Base-by-base conservation (phyloP, 1,284 basidiomycete species). In the Hemileia vastatrix region DNA sequence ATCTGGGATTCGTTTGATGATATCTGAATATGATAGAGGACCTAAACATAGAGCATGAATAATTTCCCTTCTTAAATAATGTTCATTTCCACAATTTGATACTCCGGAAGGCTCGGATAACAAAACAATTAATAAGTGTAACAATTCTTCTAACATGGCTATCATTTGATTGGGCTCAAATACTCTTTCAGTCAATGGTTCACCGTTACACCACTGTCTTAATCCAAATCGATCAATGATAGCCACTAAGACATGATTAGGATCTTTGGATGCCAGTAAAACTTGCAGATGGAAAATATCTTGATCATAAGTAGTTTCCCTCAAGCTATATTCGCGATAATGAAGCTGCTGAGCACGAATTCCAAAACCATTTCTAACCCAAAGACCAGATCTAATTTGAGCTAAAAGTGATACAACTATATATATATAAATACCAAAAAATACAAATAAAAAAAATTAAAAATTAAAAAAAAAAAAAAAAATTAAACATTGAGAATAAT, bases 291-390 rank as follows among this genome's bases (percentile, higher is more conserved):
- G 83, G 80, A 87, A 95, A 27, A 98, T 80, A 69, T 98, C 94
- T 75, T 97, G 92, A 76, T 98, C 94, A 75, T 94, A 93, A 73
- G 94, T 97, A 8, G 91, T 83, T 76, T 97, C 95, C 27, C 94
- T 86, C 58, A 97, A 83, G 81, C 88, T 88, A 74, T 91, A 91
- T 75, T 98, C 94, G 47, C 92, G 87, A 76, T 98, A 99, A 76
- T 98, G 93, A 60, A 94, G 81, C n/a, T 93, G 82, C 75, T 98
- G 95, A 0, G 90, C 90, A 1, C 94, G 86, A 68, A 98, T 93
- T 4, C 88, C 88, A 69, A 92, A 90, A 1, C 95, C 95, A 69
- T 99, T 99, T 57, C 94, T 86, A 3, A 96, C 93, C 95, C 95
- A 99, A 19, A 97, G 81, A 2, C 93, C 92, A 1, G 90, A 87